Percentiles rank a stretch among this genome's conserved stretches.
These are phyloP conservation scores for Crepidotus sp. DNA, from an alignment of 1,284 basidiomycete genomes.

Conservation along the genomic window DNA sequence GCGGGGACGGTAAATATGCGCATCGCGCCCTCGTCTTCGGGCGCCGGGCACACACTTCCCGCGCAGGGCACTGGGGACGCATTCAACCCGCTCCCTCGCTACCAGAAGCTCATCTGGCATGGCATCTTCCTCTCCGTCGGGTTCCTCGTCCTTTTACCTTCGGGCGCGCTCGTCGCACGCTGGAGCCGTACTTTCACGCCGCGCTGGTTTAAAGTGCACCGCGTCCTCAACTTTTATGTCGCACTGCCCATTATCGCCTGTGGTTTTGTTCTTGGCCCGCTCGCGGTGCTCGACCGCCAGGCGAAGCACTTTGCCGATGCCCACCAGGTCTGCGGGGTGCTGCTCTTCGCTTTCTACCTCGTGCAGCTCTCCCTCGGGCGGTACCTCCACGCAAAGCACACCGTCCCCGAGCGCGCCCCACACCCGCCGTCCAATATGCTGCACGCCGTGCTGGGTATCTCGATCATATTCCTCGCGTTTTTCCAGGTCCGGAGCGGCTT, in stretches of 20 bases:
- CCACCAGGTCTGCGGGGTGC: slow-evolving; percentile 48
- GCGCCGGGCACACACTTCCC: background rate
- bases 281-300: slow-evolving; percentile 39
- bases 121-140: slow-evolving; percentile 45
- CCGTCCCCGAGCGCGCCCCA: slow-evolving; percentile 25
- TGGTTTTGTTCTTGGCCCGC: slow-evolving; percentile 43
- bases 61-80: slow-evolving; percentile 9
- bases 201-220: slow-evolving; percentile 53
- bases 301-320: slow-evolving; percentile 35
- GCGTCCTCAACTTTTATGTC: slow-evolving; percentile 37
- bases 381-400: slow-evolving; percentile 40
- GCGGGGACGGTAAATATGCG: slow-evolving; percentile 33
- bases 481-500: slow-evolving; percentile 41
- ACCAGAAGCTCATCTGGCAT: slow-evolving; percentile 43
- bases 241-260: slow-evolving; percentile 42
- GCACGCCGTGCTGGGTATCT: slow-evolving; percentile 40
- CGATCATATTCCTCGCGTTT: slow-evolving; percentile 37
- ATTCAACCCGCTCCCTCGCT: slow-evolving; percentile 19
- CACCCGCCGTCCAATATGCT: slow-evolving; percentile 44
- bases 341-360: slow-evolving; percentile 47
- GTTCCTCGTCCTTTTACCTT: slow-evolving; percentile 53
- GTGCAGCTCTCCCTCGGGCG: slow-evolving; percentile 48
- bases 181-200: slow-evolving; percentile 47
- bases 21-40: background rate
- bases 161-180: slow-evolving; percentile 51